Base-by-base conservation (phyloP, 1,284 basidiomycete genomes). In the Rhodotorula sp. region DNA sequence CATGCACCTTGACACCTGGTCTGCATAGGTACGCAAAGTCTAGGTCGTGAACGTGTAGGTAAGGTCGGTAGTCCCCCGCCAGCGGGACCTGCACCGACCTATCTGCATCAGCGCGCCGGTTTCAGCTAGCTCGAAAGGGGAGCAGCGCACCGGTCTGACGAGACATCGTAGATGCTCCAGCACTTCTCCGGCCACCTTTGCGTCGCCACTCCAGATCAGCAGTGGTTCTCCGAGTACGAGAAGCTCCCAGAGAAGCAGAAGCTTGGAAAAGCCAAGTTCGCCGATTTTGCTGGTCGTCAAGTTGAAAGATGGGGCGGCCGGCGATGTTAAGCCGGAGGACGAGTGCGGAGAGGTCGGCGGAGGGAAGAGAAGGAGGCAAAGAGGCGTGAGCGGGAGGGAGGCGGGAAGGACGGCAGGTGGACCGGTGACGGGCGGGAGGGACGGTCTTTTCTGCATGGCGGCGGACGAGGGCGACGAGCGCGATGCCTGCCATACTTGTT, bases 1-100 rank as follows among this genome's bases (percentile, higher is more conserved):
- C 10, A 55, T 64, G 44, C 4, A 70, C 73, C 49, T 60, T 66
- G 19, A 36, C 32, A 56, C 90, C 87, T 71, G 89, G 87, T 77
- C 91, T 92, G 44, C 95, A 88, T 7, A 97, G 80, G 0, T 85
- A 78, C 0, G 85, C 78, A 75, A 92, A 89, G 75, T 97, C 94
- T 51, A 86, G 86, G 77, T 98, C 95, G 79, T 97, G 94, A 70
- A 98, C 94, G 24, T 94, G 96, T 75, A 98, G 91, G 80, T 95
- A 98, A 0, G 94, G 95, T 13, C 94, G 85, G 76, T 92, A 88
- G 78, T 98, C 94, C 4, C 88, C 88, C 0, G 89, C 87, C 27
- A 91, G 84, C 0, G 92, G 92, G 36, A 97, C 88, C 89, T 92
- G 73, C 20, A 27, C 30, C 54, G 10, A 15, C 29, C 17, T 2